Percentiles rank a stretch among this genome's conserved stretches.
Evolutionary conservation across 2,329 filamentous ascomycete species (phyloP).

Genomic region (Fusarium napiforme): DNA sequence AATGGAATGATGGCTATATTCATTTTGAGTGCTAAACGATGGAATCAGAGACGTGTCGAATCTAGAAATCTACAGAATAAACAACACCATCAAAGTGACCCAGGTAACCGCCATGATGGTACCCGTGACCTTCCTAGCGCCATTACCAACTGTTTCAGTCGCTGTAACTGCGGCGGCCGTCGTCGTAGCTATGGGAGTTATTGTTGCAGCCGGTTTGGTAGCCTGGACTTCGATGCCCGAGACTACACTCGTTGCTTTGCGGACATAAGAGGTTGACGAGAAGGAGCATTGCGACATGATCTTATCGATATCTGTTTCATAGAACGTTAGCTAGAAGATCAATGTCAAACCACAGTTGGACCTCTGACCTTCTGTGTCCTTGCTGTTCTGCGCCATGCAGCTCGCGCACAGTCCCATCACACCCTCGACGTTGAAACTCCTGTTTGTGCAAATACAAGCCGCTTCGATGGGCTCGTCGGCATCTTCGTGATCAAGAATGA

Average conservation of each 20-base stretch:
- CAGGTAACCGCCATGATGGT: not conserved
- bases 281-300: conserved; percentile 6
- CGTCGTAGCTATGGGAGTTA: not conserved
- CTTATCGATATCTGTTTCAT: not conserved
- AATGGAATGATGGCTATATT: accelerated
- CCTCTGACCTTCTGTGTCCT: not conserved
- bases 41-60: accelerated
- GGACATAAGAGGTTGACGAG: not conserved
- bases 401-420: not conserved
- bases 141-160: not conserved
- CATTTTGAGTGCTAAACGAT: accelerated
- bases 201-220: not conserved
- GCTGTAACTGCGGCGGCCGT: not conserved
- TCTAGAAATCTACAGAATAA: not conserved
- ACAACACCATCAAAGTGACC: not conserved
- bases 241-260: not conserved
- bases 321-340: accelerated
- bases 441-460: not conserved
- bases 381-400: not conserved
- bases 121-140: not conserved
- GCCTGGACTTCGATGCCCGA: conserved; percentile 1
- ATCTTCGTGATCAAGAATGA: not conserved
- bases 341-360: accelerated
- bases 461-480: not conserved
- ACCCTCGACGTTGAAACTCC: not conserved